These are phyloP conservation scores for Paspalum notatum DNA, from an alignment of 176 grass and related monocot species.

Conservation along the genomic window DNA sequence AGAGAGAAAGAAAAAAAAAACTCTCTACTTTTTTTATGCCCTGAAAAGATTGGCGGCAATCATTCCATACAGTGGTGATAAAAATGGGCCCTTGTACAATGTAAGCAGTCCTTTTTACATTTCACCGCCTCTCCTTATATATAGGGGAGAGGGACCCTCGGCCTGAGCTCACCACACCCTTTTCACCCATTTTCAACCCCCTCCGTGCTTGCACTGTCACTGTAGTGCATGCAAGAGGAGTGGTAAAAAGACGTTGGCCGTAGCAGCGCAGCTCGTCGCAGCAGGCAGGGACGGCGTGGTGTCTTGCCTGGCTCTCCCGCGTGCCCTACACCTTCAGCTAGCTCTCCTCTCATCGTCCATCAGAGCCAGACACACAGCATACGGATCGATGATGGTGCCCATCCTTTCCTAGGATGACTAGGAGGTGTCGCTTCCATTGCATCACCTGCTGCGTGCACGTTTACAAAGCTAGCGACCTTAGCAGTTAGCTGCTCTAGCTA, in stretches of 20 bases:
- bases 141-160: conserved; percentile 46
- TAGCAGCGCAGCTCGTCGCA: no score
- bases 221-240: conserved; percentile 54
- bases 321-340: conserved; percentile 44
- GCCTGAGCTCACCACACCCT: conserved; percentile 21
- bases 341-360: background rate
- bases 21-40: background rate
- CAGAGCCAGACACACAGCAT: conserved; percentile 12
- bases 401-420: background rate
- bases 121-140: conserved; percentile 66
- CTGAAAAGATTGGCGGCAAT: conserved; percentile 48
- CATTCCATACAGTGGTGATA: conserved; percentile 45
- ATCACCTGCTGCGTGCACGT: background rate
- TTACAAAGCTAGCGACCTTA: no score
- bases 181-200: conserved; percentile 23
- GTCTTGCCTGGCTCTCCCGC: background rate
- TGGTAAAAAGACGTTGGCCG: conserved; percentile 37
- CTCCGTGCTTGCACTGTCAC: conserved; percentile 50
- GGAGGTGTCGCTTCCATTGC: conserved; percentile 23
- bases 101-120: conserved; percentile 44
- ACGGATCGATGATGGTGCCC: background rate
- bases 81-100: conserved; percentile 53
- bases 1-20: background rate
- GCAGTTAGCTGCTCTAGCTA: background rate
- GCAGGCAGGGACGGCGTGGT: conserved; percentile 23